Evolutionary conservation across 345 rosid species (phyloP), one percentile per base, ranked within the genome.

Genomic region (Rhizophora apiculata): DNA sequence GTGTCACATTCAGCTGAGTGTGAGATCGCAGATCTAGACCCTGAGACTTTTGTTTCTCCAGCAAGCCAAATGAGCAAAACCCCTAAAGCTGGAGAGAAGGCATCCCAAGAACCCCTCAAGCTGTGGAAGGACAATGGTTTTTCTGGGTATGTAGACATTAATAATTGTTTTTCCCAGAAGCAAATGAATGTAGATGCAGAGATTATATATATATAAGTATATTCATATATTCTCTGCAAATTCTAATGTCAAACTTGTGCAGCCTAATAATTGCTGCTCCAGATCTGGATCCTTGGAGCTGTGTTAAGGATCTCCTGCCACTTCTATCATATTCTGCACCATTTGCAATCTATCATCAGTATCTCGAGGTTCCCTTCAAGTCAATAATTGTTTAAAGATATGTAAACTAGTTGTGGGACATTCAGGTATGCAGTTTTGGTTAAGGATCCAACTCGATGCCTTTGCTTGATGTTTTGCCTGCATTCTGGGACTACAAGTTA

Each of bases 241-340:
- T 43, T 63, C 65, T 73, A n/a, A 63, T 54, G 48, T 58, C 43
- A 13, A 37, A 62, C 9, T 78, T 71, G 59, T 83, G 84, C 83
- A 94, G 99, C 74, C 69, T 92, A 70, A 84, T 95, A 19, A 78
- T 95, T 67, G 98, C 93, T 31, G 96, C 97, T 29, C 94, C 96
- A 15, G 94, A 92, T 70, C 67, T 84, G 67, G 99, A 90, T 74
- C 78, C 90, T 37, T 92, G 96, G 93, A 82, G 57, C 65, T 62
- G 82, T 30, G 76, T 83, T 54, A 88, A 92, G 77, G 92, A 84
- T 76, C 81, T 88, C 54, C 73, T 92, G 74, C 97, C 97, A 36
- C 87, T 88, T 55, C 78, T 87, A 61, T 82, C 96, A 15, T 82
- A 79, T 79, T 95, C 99, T 27, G 96, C 98, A 64, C 96, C 96